phyloP scores from a whole-genome alignment of 2,329 filamentous ascomycete species.

The Fusarium pseudograminearum region DNA sequence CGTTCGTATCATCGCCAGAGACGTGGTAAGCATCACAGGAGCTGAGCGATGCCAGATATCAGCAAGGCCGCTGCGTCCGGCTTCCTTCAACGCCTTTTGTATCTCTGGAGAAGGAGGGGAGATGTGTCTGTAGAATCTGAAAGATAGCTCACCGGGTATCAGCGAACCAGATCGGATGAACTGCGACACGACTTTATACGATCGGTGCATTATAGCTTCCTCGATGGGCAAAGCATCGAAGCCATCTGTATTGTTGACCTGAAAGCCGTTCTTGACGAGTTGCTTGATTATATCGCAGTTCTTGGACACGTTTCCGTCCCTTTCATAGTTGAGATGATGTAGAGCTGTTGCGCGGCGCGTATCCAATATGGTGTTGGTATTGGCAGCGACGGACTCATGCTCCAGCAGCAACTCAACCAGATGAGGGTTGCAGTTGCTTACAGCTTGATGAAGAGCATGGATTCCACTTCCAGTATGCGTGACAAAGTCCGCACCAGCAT shows the following conservation, averaged over 20 bases:
- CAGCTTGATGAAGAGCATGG: conserved; percentile 22
- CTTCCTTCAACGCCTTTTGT: neutral
- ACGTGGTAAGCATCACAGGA: neutral
- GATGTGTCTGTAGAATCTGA: too few relatives aligned
- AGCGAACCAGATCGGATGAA: conserved; percentile 9
- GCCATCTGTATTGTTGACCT: neutral
- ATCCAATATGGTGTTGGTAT: neutral
- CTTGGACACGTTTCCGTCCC: rapidly evolving
- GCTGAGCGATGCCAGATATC: rapidly evolving
- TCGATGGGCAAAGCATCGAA: neutral
- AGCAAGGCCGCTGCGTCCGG: neutral
- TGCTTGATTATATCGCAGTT: neutral
- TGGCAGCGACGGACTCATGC: neutral
- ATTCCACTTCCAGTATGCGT: conserved; percentile 5
- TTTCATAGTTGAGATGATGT: neutral
- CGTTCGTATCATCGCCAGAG: neutral
- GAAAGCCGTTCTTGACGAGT: neutral
- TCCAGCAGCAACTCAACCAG: conserved; percentile 6
- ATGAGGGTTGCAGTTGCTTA: neutral
- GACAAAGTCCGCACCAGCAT: neutral
- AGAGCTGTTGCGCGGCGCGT: neutral
- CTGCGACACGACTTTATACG: neutral
- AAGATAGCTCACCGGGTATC: neutral
- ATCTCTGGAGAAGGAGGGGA: neutral
- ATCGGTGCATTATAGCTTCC: neutral